Evolutionary conservation across 441 rosid species (phyloP), one percentile per base, ranked within the genome.

Genomic region (Dalechampia spathulata): DNA sequence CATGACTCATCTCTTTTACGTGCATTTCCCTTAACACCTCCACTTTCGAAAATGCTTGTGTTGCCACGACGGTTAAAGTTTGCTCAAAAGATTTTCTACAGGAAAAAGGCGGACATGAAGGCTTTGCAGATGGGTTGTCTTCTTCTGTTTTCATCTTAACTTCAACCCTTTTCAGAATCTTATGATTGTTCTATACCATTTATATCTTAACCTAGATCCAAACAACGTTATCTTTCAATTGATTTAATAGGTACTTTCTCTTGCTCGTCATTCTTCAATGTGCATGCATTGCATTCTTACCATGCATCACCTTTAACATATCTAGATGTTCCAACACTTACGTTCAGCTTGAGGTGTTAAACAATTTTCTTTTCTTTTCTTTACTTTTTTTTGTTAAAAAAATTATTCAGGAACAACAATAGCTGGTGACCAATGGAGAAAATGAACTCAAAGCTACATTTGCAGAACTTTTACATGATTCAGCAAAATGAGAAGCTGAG

Each of bases 401-500:
- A 4, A 9, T 12, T 36, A 2, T 36, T 36, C 14, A 54, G 64
- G 42, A 21, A 36, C 15, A 39, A 5, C 1, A 21, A 13, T 23
- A 37, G 1, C 7, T 6, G 27, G 21, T 17, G 12, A 44, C 32
- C 6, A 71, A n/a, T 78, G 83, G 75, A 77, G 61, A 63, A 67
- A 62, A 26, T 59, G 40, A 80, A 72, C 64, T 37, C 75, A 2
- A 19, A 23, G 37, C 9, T 6, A 27, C 22, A 26, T 60, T 30
- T 73, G 74, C 69, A 73, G 67, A 75, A 73, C 72, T 67, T 70
- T 44, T 60, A 58, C 7, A 77, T 77, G 17, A 56, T 68, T 49
- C 64, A 69, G 37, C 74, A 80, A 65, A 77, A 75, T 32, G 75
- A 75, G 78, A 69, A 57, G 68, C 72, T 73, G 17, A 57, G 77